These are phyloP conservation scores for Zymoseptoria tritici DNA, from an alignment of 2,329 filamentous ascomycete species.

Conservation along the genomic window DNA sequence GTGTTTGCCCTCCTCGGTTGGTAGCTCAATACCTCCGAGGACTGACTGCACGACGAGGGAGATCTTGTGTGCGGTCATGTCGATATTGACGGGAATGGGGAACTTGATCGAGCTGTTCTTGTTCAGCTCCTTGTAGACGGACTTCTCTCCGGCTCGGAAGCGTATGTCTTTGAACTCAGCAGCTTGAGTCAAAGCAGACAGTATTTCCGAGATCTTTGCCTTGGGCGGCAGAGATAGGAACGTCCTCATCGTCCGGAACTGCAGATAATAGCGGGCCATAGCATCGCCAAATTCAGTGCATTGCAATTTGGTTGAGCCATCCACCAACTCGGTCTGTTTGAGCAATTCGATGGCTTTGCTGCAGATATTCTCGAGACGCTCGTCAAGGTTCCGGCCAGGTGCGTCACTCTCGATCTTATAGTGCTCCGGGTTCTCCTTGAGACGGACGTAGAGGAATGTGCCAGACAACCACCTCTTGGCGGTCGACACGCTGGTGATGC, in stretches of 20 bases:
- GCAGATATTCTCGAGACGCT: slow-evolving; percentile 63
- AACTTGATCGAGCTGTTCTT: slow-evolving; percentile 61
- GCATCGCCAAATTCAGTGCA: slow-evolving; percentile 68
- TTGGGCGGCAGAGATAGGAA: slow-evolving; percentile 56
- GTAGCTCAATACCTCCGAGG: slow-evolving; percentile 59
- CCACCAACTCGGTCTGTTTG: slow-evolving; percentile 52
- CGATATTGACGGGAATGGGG: slow-evolving; percentile 61
- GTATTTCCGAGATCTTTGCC: slow-evolving; percentile 58
- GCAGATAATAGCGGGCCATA: slow-evolving; percentile 77
- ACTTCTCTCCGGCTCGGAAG: slow-evolving; percentile 62
- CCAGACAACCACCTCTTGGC: slow-evolving; percentile 68
- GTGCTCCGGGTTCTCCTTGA: slow-evolving; percentile 61
- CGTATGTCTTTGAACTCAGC: slow-evolving; percentile 66
- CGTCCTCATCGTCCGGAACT: slow-evolving; percentile 69
- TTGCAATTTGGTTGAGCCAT: slow-evolving; percentile 41
- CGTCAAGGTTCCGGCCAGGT: slow-evolving; percentile 48
- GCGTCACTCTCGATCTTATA: slow-evolving; percentile 58
- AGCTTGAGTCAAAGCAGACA: slow-evolving; percentile 59
- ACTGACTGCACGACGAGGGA: slow-evolving; percentile 70
- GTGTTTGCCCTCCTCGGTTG: slow-evolving; percentile 50
- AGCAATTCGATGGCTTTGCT: slow-evolving; percentile 60
- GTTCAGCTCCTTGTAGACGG: slow-evolving; percentile 65
- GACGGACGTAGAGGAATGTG: slow-evolving; percentile 70
- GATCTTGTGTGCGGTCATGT: slow-evolving; percentile 63
- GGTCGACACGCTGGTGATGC: slow-evolving; percentile 55